Evolutionary conservation across 2,329 filamentous ascomycete species (phyloP).

Genomic region (Penicillium sp.): DNA sequence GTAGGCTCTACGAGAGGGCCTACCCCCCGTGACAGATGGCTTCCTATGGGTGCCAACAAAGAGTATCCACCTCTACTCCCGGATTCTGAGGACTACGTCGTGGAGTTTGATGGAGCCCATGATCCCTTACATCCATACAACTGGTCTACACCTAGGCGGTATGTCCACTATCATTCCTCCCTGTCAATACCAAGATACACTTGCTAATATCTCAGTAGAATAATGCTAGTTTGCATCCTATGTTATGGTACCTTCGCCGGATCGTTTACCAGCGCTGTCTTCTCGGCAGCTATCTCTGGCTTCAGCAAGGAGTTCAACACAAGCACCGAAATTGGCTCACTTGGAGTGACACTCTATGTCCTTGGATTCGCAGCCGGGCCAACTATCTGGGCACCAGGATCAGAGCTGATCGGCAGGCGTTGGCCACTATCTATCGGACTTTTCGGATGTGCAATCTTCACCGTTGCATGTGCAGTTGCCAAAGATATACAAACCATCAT

Average conservation of each 20-base stretch:
- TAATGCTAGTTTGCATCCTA: slow-evolving; percentile 5
- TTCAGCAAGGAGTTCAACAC: slow-evolving; percentile 57
- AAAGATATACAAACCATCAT: slow-evolving; percentile 41
- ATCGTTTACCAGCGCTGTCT: slow-evolving; percentile 59
- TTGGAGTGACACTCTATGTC: slow-evolving; percentile 46
- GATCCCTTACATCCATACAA: slow-evolving; percentile 56
- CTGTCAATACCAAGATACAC: background rate
- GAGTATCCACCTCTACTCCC: slow-evolving; percentile 52
- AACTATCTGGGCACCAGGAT: slow-evolving; percentile 61
- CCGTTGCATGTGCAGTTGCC: slow-evolving; percentile 43
- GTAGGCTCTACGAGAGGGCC: slow-evolving; percentile 11
- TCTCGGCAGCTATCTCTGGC: slow-evolving; percentile 62
- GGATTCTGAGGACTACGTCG: slow-evolving; percentile 54
- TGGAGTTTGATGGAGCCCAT: slow-evolving; percentile 55
- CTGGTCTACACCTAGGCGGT: slow-evolving; percentile 51
- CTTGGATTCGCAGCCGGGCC: slow-evolving; percentile 51
- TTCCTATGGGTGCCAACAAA: slow-evolving; percentile 43
- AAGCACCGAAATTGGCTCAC: slow-evolving; percentile 37
- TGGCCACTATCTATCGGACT: slow-evolving; percentile 48
- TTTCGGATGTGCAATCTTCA: slow-evolving; percentile 42
- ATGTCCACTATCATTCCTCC: background rate
- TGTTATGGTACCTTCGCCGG: slow-evolving; percentile 12
- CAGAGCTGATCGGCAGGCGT: slow-evolving; percentile 59
- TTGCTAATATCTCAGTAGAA: background rate
- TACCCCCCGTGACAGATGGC: slow-evolving; percentile 19